Base-by-base conservation (phyloP, 2,329 filamentous ascomycete genomes). In the Purpureocillium lavendulum region DNA sequence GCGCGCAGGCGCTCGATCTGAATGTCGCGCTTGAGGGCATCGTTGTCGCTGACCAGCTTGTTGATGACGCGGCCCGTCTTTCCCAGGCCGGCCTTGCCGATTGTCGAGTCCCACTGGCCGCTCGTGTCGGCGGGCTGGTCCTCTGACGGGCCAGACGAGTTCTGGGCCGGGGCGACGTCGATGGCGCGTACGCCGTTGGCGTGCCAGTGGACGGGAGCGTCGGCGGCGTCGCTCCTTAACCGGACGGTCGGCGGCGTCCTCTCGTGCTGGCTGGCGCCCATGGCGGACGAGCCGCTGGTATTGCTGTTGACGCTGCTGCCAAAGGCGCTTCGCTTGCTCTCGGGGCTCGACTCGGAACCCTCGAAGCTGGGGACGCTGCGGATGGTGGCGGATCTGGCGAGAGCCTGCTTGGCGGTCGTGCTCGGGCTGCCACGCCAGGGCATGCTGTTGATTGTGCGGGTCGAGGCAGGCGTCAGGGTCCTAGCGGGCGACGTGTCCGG, bases 21-120 rank as follows among this genome's bases (percentile, higher is more conserved):
- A 41, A 85, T 68, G 46, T 90, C 84, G 38, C 84, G 75, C 51
- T 84, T 84, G 34, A 90, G 67, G 31, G 80, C 73, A 53, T 90
- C 85, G 49, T 88, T 88, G 55, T 90, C 85, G 39, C 81, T 80
- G 55, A 87, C 85, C 39, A 92, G 73, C 54, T 80, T 78, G 62
- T 92, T 87, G 59, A 92, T 90, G 38, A 87, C 83, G 28, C 82
- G 71, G 8, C 83, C 83, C 9, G 81, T 86, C 65, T 87, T 87
- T 33, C 83, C 83, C 3, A 83, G 64, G 3, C 77, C 80, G 7
- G 81, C 80, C 54, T 82, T 81, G 48, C 81, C 81, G 34, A 84
- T 73, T 3, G 80, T 80, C 24, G 78, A 77, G 53, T 82, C 80
- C 76, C 79, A 82, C 56, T 64, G 64, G 17, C 53, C 57, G 33